Percentiles rank a stretch among this genome's conserved stretches.
Conservation (phyloP, 2,329 filamentous ascomycete genomes). For the Thielaviopsis populi region DNA sequence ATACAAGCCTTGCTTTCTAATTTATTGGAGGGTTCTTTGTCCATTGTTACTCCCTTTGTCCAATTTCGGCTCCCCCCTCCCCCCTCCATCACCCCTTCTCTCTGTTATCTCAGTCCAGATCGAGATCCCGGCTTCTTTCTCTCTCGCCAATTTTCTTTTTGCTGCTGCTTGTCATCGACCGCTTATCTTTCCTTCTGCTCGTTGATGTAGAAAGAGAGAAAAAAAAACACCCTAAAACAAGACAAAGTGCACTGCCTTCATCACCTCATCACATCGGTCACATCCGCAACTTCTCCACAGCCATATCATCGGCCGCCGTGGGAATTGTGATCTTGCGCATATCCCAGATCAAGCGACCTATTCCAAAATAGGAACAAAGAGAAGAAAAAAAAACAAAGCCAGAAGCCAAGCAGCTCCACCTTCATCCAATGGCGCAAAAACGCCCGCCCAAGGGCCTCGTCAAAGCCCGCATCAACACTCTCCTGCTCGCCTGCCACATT, state of each 20-base stretch:
- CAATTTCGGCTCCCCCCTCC: background rate
- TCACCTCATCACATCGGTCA: too few species aligned
- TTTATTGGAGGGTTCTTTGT: background rate
- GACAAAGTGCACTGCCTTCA: too few species aligned
- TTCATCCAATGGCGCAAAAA: conserved; percentile 11
- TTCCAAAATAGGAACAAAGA: background rate
- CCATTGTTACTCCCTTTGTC: background rate
- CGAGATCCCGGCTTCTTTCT: background rate
- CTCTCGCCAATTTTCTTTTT: background rate
- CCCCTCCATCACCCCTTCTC: background rate
- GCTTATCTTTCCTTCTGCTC: too few species aligned
- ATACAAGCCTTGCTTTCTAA: background rate
- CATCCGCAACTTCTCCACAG: too few species aligned
- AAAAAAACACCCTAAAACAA: background rate
- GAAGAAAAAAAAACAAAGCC: background rate
- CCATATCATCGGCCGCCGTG: too few species aligned
- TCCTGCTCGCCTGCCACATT: conserved; percentile 17
- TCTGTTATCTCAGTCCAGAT: background rate
- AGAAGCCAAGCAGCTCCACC: background rate
- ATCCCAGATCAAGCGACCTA: background rate
- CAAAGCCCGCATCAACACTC: conserved; percentile 16
- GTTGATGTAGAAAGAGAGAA: background rate
- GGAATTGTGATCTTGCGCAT: too few species aligned
- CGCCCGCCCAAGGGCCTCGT: conserved; percentile 15
- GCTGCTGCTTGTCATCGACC: too few species aligned